These are phyloP conservation scores for Chalciporus piperatoides DNA, from an alignment of 1,284 basidiomycete genomes.

Conservation along the genomic window DNA sequence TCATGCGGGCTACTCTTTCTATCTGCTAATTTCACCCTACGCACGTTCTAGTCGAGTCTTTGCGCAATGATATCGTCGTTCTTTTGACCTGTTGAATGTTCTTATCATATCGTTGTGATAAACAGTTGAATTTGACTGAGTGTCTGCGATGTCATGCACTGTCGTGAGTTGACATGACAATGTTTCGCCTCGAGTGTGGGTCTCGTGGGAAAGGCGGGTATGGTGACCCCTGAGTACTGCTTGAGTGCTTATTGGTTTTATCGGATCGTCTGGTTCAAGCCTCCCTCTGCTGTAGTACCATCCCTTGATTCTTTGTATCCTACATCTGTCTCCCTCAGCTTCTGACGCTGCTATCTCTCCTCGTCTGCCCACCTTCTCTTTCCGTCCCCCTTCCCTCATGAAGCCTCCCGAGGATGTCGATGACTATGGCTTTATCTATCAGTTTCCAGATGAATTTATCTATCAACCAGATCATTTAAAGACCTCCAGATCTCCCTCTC, in stretches of 20 bases:
- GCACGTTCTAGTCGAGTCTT: slow-evolving; percentile 15
- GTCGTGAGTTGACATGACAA: slow-evolving; percentile 11
- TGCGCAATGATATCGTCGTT: slow-evolving; percentile 2
- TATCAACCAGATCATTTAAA: slow-evolving; percentile 11
- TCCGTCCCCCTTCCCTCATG: slow-evolving; percentile 35
- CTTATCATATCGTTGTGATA: not conserved
- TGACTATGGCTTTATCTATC: slow-evolving; percentile 51
- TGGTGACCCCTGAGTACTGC: slow-evolving; percentile 17
- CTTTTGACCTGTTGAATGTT: not conserved
- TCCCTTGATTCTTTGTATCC: not conserved
- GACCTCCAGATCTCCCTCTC: slow-evolving; percentile 13
- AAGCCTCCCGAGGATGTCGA: slow-evolving; percentile 47
- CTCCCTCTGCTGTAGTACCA: slow-evolving; percentile 8
- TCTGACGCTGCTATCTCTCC: not conserved
- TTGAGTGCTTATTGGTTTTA: slow-evolving; percentile 11
- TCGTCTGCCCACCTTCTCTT: slow-evolving; percentile 7
- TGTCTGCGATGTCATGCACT: not conserved
- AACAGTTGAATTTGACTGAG: not conserved
- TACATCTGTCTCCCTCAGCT: slow-evolving; percentile 1
- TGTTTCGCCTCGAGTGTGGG: not conserved
- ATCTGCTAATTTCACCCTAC: slow-evolving; percentile 14
- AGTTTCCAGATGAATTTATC: slow-evolving; percentile 42
- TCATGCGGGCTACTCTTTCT: slow-evolving; percentile 6
- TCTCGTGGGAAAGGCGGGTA: not conserved
- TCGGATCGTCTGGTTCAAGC: slow-evolving; percentile 21